Base-by-base conservation (phyloP, 169 alveolate species). In the Eimeria tenella region DNA sequence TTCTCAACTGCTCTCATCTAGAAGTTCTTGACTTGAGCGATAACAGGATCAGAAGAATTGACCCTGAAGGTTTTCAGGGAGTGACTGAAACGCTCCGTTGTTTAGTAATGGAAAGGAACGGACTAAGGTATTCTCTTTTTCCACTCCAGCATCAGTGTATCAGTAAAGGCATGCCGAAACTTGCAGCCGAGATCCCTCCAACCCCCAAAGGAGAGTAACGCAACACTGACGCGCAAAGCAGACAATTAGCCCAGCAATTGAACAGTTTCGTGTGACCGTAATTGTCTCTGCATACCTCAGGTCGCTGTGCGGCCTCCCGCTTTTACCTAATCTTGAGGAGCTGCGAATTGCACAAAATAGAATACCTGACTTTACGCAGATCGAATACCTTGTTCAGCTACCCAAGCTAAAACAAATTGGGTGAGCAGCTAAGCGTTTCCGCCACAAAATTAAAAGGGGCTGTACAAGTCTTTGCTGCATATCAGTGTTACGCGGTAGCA, bases 1-100 rank as follows among this genome's bases (percentile, higher is more conserved):
- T 91, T 73, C 62, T 58, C 4, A 58, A 10, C 25, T 55, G 87
- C 42, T 86, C 63, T 52, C 73, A 81, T 23, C 91, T 91, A 49
- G 91, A 79, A 15, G 92, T 77, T 71, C 92, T 91, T 19, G 92
- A 91, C 70, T 63, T 91, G 19, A 91, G 95, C 52, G 91, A 81
- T 56, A 91, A 91, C 58, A 71, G 88, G 21, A 60, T 91, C 25
- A 77, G 95, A 23, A 56, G 95, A 53, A 77, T 86, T 10, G 86
- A 77, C 21, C 73, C 95, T 11, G 95, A 86, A 1, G 73, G 75
- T 3, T 81, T 91, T 42, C 87, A 91, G 75, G 89, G 84, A 2
- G 91, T 75, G 11, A 8, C 9, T 6, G 65, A 65, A n/a, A 86
- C 88, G 7, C 75, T 77, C 21, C 83, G 77, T 13, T 83, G 92